Percentiles rank a stretch among this genome's conserved stretches.
phyloP scores from a whole-genome alignment of 2,329 filamentous ascomycete species.

The Podosphaera xanthii region DNA sequence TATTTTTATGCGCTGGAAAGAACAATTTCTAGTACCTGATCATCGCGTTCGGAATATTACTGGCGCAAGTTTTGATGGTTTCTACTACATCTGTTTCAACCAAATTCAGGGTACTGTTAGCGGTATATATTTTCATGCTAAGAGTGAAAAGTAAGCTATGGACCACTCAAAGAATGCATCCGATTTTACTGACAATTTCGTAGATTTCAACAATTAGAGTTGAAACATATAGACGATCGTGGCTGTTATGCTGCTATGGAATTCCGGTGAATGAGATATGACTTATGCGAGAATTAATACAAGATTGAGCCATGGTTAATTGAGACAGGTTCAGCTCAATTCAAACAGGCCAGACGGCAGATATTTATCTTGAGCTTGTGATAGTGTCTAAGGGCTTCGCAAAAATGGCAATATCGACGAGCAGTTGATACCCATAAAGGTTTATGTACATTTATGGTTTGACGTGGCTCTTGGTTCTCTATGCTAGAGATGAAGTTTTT shows the following conservation, averaged over 20 bases:
- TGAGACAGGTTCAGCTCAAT: not conserved
- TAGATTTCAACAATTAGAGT: conserved; percentile 78
- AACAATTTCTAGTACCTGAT: conserved; percentile 89
- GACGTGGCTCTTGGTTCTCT: too few species aligned
- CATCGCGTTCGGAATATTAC: conserved; percentile 78
- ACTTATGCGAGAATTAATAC: not conserved
- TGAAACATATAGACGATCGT: conserved; percentile 67
- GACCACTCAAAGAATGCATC: not conserved
- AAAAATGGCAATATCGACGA: too few species aligned
- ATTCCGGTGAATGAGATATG: conserved; percentile 41
- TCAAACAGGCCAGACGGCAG: not conserved
- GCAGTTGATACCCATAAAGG: too few species aligned
- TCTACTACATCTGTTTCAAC: conserved; percentile 99
- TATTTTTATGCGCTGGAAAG: conserved; percentile 98
- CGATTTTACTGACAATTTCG: conserved; percentile 5
- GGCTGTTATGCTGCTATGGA: conserved; percentile 75
- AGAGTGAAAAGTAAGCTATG: conserved; percentile 69
- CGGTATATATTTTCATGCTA: conserved; percentile 93
- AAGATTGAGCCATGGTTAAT: not conserved
- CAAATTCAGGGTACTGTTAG: conserved; percentile 67
- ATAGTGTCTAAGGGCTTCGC: too few species aligned
- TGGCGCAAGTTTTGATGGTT: conserved; percentile 91
- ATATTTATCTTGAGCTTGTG: too few species aligned
- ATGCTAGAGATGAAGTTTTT: too few species aligned
- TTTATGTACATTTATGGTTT: too few species aligned